Base-by-base conservation (phyloP, 176 grass and related monocot genomes). In the Aechmea fasciata region DNA sequence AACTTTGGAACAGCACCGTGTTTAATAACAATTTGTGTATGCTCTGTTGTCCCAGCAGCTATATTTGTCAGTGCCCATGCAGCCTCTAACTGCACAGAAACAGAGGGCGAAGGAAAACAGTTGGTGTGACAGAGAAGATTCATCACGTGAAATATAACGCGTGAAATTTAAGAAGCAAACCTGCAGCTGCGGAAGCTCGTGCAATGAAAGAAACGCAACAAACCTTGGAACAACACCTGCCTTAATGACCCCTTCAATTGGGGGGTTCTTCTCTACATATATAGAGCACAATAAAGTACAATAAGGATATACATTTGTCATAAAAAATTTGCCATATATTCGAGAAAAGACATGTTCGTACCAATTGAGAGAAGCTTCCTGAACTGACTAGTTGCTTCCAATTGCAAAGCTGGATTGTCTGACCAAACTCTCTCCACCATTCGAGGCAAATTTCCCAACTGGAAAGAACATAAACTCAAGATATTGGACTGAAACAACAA, bases 61-160 rank as follows among this genome's bases (percentile, higher is more conserved):
- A 96, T 84, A 79, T 96, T 91, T 65, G 85, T 96, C 71, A 96
- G 80, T 61, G 74, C 83, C 83, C 88, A 96, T 51, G 92, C 85
- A 52, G 88, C 83, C 70, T 96, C 92, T 71, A 87, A 70, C 85
- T 96, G 71, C 51, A 80, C 80, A 77, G 71, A 41, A 41, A 41
- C 33, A 41, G 13, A 48, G 50, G 47, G 10, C 66, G 1, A 9
- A 3, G 14, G 24, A 77, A 51, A 59, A 59, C 10, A 59, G 54
- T 9, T 59, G 9, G 54, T 0, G 0, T 5, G 29, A 33, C 54
- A 57, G 13, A 17, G 73, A 73, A 70, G 28, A 63, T 49, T 69
- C 1, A 47, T 69, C 2, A 76, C 19, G 70, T 2, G 20, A 1
- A 0, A 65, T 8, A 57, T n/a, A 7, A 5, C 6, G 54, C 6